A percentile compares a stretch with the other conserved stretches of the same genome.
phyloP scores from a whole-genome alignment of 495 filamentous ascomycete species.

The Penicillium samsonianum region DNA sequence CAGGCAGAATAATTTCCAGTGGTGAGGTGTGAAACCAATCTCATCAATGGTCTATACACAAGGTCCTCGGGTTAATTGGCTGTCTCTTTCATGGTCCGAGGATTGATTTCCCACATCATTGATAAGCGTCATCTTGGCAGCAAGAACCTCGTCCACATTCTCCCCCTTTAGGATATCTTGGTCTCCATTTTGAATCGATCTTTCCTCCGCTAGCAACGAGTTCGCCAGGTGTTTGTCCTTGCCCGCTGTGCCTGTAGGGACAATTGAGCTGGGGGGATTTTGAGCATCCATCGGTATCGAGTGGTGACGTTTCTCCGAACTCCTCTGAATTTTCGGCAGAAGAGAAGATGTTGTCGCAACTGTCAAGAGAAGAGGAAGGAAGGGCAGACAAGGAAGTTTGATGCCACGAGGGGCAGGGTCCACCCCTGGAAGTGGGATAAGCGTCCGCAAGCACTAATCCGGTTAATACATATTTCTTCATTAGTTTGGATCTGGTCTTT shows the following conservation, averaged over 20 bases:
- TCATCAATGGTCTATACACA: conserved; percentile 62
- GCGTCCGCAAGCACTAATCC: not conserved
- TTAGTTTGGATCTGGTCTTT: not conserved
- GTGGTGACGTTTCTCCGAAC: not conserved
- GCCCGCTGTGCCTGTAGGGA: not conserved
- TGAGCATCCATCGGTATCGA: not conserved
- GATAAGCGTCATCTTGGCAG: conserved; percentile 67
- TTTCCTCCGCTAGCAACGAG: not conserved
- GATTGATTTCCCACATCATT: conserved; percentile 58
- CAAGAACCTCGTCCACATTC: conserved; percentile 60
- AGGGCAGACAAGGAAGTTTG: not conserved
- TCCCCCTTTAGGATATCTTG: not conserved
- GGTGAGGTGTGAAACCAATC: conserved; percentile 69
- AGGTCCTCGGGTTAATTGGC: not conserved
- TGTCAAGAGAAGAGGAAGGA: not conserved
- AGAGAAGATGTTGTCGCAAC: not conserved
- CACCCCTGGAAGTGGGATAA: not conserved
- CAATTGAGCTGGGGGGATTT: not conserved
- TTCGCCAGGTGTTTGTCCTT: not conserved
- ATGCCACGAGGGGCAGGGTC: not conserved
- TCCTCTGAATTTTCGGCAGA: not conserved
- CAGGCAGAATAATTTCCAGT: conserved; percentile 66
- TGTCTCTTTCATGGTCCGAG: conserved; percentile 3
- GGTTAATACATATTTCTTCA: not conserved
- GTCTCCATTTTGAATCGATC: not conserved